These are phyloP conservation scores for Fusarium anthophilum DNA, from an alignment of 2,329 filamentous ascomycete species.

Conservation along the genomic window DNA sequence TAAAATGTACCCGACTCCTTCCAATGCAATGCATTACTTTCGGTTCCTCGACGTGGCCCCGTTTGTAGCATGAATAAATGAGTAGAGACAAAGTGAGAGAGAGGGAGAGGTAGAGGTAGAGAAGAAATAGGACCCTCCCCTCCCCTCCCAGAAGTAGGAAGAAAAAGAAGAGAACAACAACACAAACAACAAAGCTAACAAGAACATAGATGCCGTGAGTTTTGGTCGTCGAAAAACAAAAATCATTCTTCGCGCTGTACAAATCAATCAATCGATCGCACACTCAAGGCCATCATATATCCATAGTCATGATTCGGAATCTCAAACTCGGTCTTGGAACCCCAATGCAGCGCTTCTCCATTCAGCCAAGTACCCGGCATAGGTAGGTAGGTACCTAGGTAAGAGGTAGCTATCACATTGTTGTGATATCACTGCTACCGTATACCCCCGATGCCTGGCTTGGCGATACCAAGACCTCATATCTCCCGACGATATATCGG, in stretches of 20 bases:
- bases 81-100: background rate
- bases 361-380: background rate
- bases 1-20: conserved; percentile 41
- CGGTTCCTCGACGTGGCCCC: conserved; percentile 35
- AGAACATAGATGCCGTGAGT: conserved; percentile 32
- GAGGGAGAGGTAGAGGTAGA: background rate
- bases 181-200: conserved; percentile 17
- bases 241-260: conserved; percentile 11
- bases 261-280: conserved; percentile 12
- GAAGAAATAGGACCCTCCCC: background rate
- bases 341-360: background rate
- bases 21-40: conserved; percentile 43
- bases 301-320: conserved; percentile 23
- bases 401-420: background rate
- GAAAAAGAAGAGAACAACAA: background rate
- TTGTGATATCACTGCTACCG: background rate
- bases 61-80: conserved; percentile 17
- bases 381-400: background rate
- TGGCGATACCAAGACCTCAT: background rate
- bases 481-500: background rate
- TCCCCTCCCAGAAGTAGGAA: background rate
- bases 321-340: background rate
- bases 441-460: background rate
- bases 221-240: conserved; percentile 10
- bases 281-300: conserved; percentile 21